A percentile compares a stretch with the other conserved stretches of the same genome.
These are phyloP conservation scores for Plasmodium yoelii DNA, from an alignment of 169 alveolate species.

Conservation along the genomic window DNA sequence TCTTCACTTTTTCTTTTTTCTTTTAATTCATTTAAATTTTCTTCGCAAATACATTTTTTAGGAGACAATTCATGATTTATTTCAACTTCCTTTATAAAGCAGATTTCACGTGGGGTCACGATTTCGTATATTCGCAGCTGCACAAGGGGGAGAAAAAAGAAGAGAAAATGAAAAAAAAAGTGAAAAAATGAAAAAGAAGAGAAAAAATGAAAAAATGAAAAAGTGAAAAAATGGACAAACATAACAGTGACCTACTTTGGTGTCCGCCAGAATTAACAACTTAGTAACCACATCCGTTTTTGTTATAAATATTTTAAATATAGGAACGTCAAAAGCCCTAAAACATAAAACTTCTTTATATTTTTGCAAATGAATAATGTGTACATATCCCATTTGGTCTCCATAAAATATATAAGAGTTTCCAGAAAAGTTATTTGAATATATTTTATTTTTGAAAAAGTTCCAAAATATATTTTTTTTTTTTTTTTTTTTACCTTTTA, in stretches of 20 bases:
- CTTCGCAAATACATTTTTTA: conserved; percentile 58
- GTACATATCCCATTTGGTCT: conserved; percentile 51
- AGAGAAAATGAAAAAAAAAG: too few species aligned
- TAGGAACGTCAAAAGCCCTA: conserved; percentile 54
- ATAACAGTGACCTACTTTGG: conserved; percentile 23
- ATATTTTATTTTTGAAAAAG: conserved; percentile 28
- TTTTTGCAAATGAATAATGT: conserved; percentile 45
- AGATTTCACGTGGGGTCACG: not conserved
- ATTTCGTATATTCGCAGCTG: conserved; percentile 59
- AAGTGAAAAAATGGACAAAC: not conserved
- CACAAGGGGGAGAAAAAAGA: not conserved
- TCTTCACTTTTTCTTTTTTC: conserved; percentile 51
- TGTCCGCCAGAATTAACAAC: conserved; percentile 33
- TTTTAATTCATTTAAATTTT: conserved; percentile 34
- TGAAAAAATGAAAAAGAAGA: not conserved
- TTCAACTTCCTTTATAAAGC: conserved; percentile 35
- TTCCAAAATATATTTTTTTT: conserved; percentile 39
- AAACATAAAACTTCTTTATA: conserved; percentile 33
- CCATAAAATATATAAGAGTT: conserved; percentile 71
- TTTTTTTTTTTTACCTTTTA: not conserved
- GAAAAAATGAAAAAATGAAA: not conserved
- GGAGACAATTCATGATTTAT: conserved; percentile 63
- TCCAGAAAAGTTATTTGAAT: conserved; percentile 27
- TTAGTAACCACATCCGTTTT: conserved; percentile 7
- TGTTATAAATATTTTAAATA: conserved; percentile 27